Conservation (phyloP, 306 rosid genomes). For the Vachellia pachyceras region DNA sequence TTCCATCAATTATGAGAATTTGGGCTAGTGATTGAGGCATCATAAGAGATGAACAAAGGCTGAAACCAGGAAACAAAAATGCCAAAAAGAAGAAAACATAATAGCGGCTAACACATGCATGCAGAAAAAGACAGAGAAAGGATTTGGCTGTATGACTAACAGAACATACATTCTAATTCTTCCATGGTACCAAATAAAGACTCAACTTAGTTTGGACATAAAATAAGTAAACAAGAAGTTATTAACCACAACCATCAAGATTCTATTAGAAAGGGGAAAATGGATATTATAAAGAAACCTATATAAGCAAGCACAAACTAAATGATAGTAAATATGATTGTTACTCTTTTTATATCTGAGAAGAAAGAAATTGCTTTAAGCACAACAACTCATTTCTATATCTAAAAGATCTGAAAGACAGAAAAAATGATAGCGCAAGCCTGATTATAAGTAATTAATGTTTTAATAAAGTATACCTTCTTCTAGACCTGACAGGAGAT, state of each 20-base stretch:
- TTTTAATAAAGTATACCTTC: conserved; percentile 71
- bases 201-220: conserved; percentile 18
- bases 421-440: conserved; percentile 35
- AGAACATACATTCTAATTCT: conserved; percentile 24
- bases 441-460: conserved; percentile 37
- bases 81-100: conserved; percentile 31
- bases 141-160: conserved; percentile 4
- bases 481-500: conserved; percentile 82
- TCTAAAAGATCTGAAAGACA: conserved; percentile 34
- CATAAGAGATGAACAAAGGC: conserved; percentile 10
- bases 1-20: conserved; percentile 33
- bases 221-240: conserved; percentile 20
- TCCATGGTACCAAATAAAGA: conserved; percentile 14
- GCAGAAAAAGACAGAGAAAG: conserved; percentile 14
- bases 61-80: conserved; percentile 36
- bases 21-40: neutral
- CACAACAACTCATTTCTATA: conserved; percentile 31
- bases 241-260: conserved; percentile 22
- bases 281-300: neutral
- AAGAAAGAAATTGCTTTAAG: conserved; percentile 20
- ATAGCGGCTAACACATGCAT: neutral
- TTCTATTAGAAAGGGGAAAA: neutral
- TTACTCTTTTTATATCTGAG: conserved; percentile 13
- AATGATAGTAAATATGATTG: neutral
- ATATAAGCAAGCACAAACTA: conserved; percentile 15